phyloP scores from a whole-genome alignment of 345 rosid species.

The Trapa bicornis region DNA sequence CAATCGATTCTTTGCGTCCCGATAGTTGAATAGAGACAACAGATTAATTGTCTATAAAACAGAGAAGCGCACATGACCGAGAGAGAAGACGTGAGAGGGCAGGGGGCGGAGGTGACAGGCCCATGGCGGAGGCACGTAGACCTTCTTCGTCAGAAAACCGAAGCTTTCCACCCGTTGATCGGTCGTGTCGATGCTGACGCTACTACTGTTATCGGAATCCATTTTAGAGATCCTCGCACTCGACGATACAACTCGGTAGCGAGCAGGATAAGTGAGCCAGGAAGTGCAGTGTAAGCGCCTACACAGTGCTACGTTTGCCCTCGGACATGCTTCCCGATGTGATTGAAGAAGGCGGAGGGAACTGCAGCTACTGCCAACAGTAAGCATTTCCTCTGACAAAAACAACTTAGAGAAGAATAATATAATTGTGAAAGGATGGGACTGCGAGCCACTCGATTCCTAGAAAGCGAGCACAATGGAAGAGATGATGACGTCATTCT shows the following conservation, averaged over 20 bases:
- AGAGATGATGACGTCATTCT: neutral
- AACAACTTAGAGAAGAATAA: neutral
- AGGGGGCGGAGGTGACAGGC: conserved; percentile 53
- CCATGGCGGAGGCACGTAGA: conserved; percentile 61
- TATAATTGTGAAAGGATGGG: neutral
- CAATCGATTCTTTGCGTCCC: too few relatives aligned
- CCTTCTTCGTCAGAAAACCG: conserved; percentile 38
- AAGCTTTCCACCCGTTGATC: conserved; percentile 10
- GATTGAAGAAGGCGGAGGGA: neutral
- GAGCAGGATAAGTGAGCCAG: neutral
- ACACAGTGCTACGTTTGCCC: neutral
- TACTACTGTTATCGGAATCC: neutral
- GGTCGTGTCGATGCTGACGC: conserved; percentile 1
- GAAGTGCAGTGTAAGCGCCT: neutral
- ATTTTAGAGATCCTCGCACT: neutral
- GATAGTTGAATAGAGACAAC: neutral
- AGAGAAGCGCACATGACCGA: conserved; percentile 39
- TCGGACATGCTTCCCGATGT: neutral
- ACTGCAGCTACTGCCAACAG: neutral
- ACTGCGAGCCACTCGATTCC: neutral
- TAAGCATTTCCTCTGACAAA: neutral
- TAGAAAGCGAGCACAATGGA: neutral
- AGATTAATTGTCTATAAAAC: neutral
- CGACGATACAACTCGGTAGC: neutral
- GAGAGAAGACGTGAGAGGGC: conserved; percentile 53